phyloP scores from a whole-genome alignment of 176 grass and related monocot genomes.

The Eleusine indica region DNA sequence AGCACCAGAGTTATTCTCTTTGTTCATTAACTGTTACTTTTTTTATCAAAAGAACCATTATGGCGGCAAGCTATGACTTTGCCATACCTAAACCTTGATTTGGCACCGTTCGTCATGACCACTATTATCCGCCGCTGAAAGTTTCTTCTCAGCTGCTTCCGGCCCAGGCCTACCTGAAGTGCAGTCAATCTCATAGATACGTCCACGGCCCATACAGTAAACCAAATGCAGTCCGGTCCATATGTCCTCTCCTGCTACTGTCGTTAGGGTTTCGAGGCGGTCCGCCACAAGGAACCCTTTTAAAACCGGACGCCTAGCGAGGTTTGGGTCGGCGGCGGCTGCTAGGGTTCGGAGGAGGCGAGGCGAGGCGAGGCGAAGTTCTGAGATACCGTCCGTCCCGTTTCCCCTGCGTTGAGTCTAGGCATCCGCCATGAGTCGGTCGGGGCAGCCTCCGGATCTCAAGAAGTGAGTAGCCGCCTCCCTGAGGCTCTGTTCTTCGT shows the following conservation, averaged over 20 bases:
- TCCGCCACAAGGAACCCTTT: background rate
- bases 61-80: no score
- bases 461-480: constrained; percentile 63
- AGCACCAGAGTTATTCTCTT: no score
- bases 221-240: background rate
- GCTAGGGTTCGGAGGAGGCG: constrained; percentile 36
- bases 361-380: background rate
- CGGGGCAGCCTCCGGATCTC: constrained; percentile 95
- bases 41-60: no score
- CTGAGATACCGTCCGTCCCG: background rate
- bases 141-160: no score
- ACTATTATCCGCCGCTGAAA: no score
- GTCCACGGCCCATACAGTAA: background rate
- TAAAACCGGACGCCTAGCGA: background rate
- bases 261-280: constrained; percentile 46
- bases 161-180: no score
- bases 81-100: no score
- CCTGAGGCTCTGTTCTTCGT: background rate
- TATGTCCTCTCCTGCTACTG: background rate
- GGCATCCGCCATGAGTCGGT: constrained; percentile 64
- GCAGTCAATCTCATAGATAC: no score
- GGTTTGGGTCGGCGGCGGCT: background rate
- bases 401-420: background rate
- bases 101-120: no score
- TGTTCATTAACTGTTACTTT: no score